Evolutionary conservation across 169 alveolate species (phyloP).

Genomic region (Plasmodium ovale): DNA sequence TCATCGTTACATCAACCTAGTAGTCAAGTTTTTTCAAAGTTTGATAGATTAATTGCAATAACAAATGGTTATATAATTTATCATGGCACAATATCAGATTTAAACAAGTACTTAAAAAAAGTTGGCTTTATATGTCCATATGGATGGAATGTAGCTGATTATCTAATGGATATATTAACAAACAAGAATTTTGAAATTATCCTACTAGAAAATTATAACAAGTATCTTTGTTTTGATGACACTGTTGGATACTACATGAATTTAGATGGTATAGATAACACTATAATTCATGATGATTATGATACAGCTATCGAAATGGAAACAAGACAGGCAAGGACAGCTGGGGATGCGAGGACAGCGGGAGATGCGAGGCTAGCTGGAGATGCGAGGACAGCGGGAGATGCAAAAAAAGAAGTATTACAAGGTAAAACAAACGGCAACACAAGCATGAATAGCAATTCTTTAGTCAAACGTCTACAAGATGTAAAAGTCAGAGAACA

Average conservation of each 20-base stretch:
- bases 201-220: conserved; percentile 50
- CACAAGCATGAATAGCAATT: background rate
- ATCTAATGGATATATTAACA: conserved; percentile 76
- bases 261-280: conserved; percentile 18
- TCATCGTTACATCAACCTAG: conserved; percentile 87
- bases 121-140: conserved; percentile 74
- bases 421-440: background rate
- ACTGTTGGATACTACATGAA: conserved; percentile 42
- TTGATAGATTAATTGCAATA: conserved; percentile 85
- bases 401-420: background rate
- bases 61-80: conserved; percentile 84
- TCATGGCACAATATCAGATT: conserved; percentile 83
- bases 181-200: conserved; percentile 19
- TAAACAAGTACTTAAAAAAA: conserved; percentile 60
- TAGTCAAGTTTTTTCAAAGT: conserved; percentile 80
- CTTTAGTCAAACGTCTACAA: background rate
- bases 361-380: no score
- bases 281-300: conserved; percentile 41
- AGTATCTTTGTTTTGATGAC: conserved; percentile 16
- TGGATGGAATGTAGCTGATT: conserved; percentile 82
- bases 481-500: conserved; percentile 34
- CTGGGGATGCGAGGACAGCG: background rate
- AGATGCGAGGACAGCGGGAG: no score
- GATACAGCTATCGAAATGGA: conserved; percentile 1
- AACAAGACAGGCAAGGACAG: background rate